phyloP scores from a whole-genome alignment of 805 yeast species.

The Ogataea pilisensis region DNA sequence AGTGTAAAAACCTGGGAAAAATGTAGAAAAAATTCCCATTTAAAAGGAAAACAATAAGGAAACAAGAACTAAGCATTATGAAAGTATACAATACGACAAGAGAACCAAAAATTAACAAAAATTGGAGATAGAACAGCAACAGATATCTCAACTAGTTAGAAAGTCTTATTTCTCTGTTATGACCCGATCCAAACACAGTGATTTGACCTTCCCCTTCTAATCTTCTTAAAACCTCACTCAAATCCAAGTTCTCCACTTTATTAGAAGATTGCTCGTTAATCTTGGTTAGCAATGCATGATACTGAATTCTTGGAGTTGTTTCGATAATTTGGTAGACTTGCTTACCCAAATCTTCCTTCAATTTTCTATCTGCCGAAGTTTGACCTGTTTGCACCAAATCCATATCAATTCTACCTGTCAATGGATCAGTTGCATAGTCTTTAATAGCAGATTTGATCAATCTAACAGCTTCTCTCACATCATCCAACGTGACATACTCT shows the following conservation, averaged over 20 bases:
- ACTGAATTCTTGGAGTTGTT: slow-evolving; percentile 48
- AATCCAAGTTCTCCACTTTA: slow-evolving; percentile 65
- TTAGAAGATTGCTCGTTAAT: slow-evolving; percentile 64
- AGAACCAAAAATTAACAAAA: background rate
- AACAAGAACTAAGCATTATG: too few relatives aligned
- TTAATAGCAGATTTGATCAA: slow-evolving; percentile 90
- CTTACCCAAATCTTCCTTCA: slow-evolving; percentile 67
- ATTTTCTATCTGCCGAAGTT: slow-evolving; percentile 76
- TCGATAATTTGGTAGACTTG: slow-evolving; percentile 55
- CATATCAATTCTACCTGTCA: slow-evolving; percentile 96
- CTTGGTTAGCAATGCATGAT: slow-evolving; percentile 52
- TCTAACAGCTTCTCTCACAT: slow-evolving; percentile 91
- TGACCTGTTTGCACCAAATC: slow-evolving; percentile 96
- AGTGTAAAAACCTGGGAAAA: background rate
- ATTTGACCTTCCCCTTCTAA: slow-evolving; percentile 70
- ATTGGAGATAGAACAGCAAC: slow-evolving; percentile 9
- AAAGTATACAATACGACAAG: background rate
- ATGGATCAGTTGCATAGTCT: slow-evolving; percentile 97
- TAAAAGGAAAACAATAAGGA: too few relatives aligned
- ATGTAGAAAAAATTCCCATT: too few relatives aligned
- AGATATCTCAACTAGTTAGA: background rate
- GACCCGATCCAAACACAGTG: slow-evolving; percentile 67
- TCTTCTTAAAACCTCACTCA: slow-evolving; percentile 62
- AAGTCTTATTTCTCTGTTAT: slow-evolving; percentile 52
- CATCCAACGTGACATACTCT: slow-evolving; percentile 63